Conservation (phyloP, 495 filamentous ascomycete species). For the Penicillium ucsense region DNA sequence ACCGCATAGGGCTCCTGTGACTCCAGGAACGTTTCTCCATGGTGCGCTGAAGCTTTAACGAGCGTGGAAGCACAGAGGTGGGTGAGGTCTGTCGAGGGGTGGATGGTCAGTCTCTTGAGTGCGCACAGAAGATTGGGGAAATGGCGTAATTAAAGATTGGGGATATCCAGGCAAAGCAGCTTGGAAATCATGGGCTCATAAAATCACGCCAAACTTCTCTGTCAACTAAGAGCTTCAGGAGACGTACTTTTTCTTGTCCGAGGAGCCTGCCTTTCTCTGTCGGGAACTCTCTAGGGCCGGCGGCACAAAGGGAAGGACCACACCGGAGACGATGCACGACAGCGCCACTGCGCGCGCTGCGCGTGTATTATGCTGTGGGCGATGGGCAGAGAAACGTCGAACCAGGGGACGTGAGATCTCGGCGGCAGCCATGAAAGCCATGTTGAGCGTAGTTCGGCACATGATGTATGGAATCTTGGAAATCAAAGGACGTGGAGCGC, state of each 20-base stretch:
- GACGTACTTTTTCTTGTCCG: conserved; percentile 32
- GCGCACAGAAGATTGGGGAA: background rate
- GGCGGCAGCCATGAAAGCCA: conserved; percentile 18
- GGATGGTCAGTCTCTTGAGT: background rate
- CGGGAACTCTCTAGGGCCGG: conserved; percentile 37
- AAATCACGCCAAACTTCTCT: too few species aligned
- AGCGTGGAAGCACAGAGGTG: conserved; percentile 40
- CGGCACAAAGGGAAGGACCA: conserved; percentile 37
- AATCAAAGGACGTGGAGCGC: background rate
- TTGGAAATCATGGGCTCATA: too few species aligned
- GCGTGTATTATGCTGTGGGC: conserved; percentile 29
- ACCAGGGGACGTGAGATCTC: conserved; percentile 29
- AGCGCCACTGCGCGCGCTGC: conserved; percentile 29
- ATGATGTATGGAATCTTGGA: background rate
- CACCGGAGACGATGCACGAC: conserved; percentile 32
- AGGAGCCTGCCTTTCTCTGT: conserved; percentile 25
- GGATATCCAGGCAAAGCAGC: too few species aligned
- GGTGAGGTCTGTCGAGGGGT: conserved; percentile 11
- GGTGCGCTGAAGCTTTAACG: conserved; percentile 14
- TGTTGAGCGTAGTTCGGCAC: conserved; percentile 7
- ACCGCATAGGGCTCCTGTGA: too few species aligned
- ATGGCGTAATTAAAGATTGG: background rate
- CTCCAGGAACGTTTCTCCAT: too few species aligned
- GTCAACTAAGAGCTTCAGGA: too few species aligned
- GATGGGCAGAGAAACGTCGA: conserved; percentile 38